Evolutionary conservation across 2,329 filamentous ascomycete species (phyloP).

Genomic region (Ophiostoma populinum): DNA sequence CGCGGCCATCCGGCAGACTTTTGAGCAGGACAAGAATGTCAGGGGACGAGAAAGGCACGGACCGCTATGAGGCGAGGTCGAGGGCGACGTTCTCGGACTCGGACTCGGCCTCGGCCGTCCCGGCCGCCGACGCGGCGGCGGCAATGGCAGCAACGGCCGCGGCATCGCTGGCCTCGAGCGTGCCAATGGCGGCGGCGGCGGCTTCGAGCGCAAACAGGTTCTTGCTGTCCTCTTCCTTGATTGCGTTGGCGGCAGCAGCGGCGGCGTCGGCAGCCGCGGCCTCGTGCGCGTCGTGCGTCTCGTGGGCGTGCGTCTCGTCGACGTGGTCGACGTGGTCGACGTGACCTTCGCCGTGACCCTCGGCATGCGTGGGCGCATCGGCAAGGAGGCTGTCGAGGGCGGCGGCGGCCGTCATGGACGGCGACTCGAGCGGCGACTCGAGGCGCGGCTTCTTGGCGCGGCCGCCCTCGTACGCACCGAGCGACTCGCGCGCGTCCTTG

Average conservation of each 20-base stretch:
- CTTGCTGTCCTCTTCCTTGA: neutral
- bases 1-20: neutral
- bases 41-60: neutral
- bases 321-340: no score
- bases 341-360: no score
- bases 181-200: slow-evolving; percentile 1
- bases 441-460: slow-evolving; percentile 18
- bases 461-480: slow-evolving; percentile 14
- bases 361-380: no score
- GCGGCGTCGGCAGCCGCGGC: neutral
- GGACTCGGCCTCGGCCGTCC: neutral
- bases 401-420: slow-evolving; percentile 1
- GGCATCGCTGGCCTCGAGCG: slow-evolving; percentile 2
- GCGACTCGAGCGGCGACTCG: slow-evolving; percentile 1
- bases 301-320: no score
- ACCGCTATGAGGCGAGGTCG: no score
- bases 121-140: neutral
- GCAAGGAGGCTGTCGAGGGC: no score
- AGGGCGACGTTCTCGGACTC: neutral
- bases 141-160: slow-evolving; percentile 1
- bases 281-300: no score
- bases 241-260: neutral
- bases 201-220: neutral
- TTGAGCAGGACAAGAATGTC: neutral
- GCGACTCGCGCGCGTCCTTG: slow-evolving; percentile 19